Conservation (phyloP, 169 alveolate genomes). For the Babesia ovata region DNA sequence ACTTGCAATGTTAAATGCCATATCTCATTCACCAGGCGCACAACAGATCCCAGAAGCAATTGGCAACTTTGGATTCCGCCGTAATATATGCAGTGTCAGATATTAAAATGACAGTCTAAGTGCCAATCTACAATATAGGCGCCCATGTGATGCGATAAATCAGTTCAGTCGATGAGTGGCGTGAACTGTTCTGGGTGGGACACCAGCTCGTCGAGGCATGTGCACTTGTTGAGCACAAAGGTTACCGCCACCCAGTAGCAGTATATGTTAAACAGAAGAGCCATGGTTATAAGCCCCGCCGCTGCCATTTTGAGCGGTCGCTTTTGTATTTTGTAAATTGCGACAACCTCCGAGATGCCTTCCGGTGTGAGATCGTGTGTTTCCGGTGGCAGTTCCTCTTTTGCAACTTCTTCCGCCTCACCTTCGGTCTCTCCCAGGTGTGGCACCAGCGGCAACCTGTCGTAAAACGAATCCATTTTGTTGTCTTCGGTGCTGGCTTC, state of each 20-base stretch:
- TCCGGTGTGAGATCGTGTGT: conserved; percentile 61
- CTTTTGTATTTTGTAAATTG: conserved; percentile 65
- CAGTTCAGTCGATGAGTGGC: conserved; percentile 58
- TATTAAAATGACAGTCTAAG: too few species aligned
- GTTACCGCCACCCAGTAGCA: conserved; percentile 68
- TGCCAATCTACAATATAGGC: background rate
- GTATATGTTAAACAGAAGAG: conserved; percentile 54
- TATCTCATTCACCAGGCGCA: too few species aligned
- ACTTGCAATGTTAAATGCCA: too few species aligned
- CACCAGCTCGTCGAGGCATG: conserved; percentile 61
- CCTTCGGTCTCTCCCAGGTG: conserved; percentile 72
- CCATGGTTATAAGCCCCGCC: conserved; percentile 49
- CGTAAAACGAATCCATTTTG: conserved; percentile 45
- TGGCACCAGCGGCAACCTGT: conserved; percentile 60
- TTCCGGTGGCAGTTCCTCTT: conserved; percentile 71
- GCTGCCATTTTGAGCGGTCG: conserved; percentile 65
- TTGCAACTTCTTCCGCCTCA: conserved; percentile 70
- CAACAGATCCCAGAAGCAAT: too few species aligned
- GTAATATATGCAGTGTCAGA: too few species aligned
- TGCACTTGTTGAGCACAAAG: conserved; percentile 66
- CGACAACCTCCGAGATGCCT: conserved; percentile 67
- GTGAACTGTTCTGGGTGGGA: conserved; percentile 68
- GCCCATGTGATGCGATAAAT: background rate
- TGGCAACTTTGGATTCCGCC: too few species aligned
- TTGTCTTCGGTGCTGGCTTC: background rate